Evolutionary conservation across 1,284 basidiomycete species (phyloP), one percentile per base, ranked within the genome.

Genomic region (Microbotryum saponariae): DNA sequence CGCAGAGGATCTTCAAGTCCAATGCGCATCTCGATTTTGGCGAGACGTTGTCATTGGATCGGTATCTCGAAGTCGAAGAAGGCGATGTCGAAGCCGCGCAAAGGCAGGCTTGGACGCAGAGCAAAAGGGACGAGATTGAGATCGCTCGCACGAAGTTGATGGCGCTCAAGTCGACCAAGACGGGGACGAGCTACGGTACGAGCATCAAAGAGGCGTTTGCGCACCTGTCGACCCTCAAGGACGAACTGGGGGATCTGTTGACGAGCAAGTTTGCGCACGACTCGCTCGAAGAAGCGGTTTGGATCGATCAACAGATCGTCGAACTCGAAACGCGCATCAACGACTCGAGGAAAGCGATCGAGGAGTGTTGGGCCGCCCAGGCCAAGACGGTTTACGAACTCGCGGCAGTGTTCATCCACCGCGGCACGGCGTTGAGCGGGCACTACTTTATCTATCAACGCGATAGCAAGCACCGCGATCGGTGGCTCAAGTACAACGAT

Each of bases 401-500:
- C 48, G 91, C 90, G 0, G 89, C 90, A 16, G 93, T 97, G 16
- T 98, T 97, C 77, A 89, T 97, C 71, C 94, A 98, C 76, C 86
- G 94, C 47, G 92, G 91, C 49, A 72, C 69, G n/a, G 70, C 70
- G 8, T 55, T 57, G 5, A 71, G 67, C 45, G 90, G 90, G 31
- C 87, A 92, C 75, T 89, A 91, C 74, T 91, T 88, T 78, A 88
- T 92, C 76, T 90, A 90, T 73, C 88, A 89, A 61, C 82, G 90
- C 50, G 81, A 90, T 73, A 78, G 91, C 25, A 80, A 82, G 33
- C 77, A 83, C 20, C 83, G 85, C 7, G 85, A 92, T 63, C 81
- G 83, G 54, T 96, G 91, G 89, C 91, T 92, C 81, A 96, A 94
- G 76, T 96, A 92, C 78, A 93, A 93, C 73, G 91, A 94, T 73